Evolutionary conservation across 1,284 basidiomycete species (phyloP).

Genomic region (Cutaneotrichosporon sp.): DNA sequence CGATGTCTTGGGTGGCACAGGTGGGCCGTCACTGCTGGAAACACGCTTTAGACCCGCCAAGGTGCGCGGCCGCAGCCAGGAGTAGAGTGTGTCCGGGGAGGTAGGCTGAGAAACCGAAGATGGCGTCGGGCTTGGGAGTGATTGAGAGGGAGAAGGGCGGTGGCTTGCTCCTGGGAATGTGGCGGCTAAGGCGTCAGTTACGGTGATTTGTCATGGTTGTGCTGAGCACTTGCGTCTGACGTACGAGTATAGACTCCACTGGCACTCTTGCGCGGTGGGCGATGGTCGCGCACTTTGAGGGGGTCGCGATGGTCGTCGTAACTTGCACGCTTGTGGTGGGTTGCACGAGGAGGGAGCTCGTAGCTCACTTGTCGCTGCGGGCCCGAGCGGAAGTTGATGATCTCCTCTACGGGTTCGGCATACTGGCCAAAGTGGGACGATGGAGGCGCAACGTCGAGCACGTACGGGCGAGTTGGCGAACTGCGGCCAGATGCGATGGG

Average conservation of each 20-base stretch:
- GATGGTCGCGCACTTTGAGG: constrained; percentile 24
- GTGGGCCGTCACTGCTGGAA: constrained; percentile 1
- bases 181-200: constrained; percentile 13
- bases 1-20: not conserved
- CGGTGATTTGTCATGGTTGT: not conserved
- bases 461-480: constrained; percentile 7
- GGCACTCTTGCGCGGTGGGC: constrained; percentile 14
- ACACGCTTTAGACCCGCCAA: constrained; percentile 18
- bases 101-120: not conserved
- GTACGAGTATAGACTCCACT: constrained; percentile 30
- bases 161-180: constrained; percentile 18
- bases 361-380: not conserved
- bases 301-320: constrained; percentile 17
- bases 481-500: not conserved
- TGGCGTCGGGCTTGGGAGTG: not conserved
- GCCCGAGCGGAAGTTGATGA: constrained; percentile 6
- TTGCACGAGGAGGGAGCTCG: not conserved
- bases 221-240: not conserved
- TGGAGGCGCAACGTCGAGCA: constrained; percentile 22
- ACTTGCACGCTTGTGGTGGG: not conserved
- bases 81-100: not conserved
- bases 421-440: not conserved
- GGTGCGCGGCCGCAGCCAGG: constrained; percentile 4
- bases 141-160: not conserved
- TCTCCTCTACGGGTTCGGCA: constrained; percentile 1